Conservation (phyloP, 805 yeast species). For the Candida koratica region DNA sequence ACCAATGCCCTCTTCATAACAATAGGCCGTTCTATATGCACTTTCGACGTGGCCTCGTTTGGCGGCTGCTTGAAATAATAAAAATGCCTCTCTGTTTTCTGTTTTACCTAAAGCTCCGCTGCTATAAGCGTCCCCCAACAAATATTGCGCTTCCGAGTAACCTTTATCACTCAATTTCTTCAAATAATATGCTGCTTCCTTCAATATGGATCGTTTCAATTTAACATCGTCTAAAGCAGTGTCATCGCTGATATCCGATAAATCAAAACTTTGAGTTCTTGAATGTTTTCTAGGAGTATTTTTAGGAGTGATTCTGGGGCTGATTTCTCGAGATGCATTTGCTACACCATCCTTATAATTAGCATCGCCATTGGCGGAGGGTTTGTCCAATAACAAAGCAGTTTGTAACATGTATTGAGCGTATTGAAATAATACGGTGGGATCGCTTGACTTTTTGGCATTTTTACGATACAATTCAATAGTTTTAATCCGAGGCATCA, state of each 20-base stretch:
- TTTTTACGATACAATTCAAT: conserved; percentile 82
- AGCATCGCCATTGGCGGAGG: conserved; percentile 12
- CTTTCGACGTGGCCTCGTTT: conserved; percentile 91
- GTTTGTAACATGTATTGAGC: conserved; percentile 89
- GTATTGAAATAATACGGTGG: conserved; percentile 80
- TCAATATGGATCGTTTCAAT: conserved; percentile 54
- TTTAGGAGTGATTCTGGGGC: conserved; percentile 14
- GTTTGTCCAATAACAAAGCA: conserved; percentile 58
- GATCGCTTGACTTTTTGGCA: conserved; percentile 81
- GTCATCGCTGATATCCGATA: conserved; percentile 13
- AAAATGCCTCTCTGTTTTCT: conserved; percentile 73
- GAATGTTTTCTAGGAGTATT: conserved; percentile 20
- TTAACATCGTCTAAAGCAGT: conserved; percentile 21
- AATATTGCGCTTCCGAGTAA: conserved; percentile 84
- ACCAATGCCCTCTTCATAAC: conserved; percentile 93
- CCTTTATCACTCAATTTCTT: conserved; percentile 75
- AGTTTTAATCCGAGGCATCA: conserved; percentile 76
- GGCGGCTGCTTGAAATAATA: conserved; percentile 81
- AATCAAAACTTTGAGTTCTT: conserved; percentile 20
- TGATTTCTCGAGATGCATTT: conserved; percentile 15
- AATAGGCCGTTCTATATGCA: conserved; percentile 85
- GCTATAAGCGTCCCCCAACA: conserved; percentile 84
- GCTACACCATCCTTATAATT: conserved; percentile 5
- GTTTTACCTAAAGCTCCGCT: conserved; percentile 80
- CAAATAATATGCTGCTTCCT: conserved; percentile 72